Conservation (phyloP, 768 basidiomycete genomes). For the Hortiboletus campestris region DNA sequence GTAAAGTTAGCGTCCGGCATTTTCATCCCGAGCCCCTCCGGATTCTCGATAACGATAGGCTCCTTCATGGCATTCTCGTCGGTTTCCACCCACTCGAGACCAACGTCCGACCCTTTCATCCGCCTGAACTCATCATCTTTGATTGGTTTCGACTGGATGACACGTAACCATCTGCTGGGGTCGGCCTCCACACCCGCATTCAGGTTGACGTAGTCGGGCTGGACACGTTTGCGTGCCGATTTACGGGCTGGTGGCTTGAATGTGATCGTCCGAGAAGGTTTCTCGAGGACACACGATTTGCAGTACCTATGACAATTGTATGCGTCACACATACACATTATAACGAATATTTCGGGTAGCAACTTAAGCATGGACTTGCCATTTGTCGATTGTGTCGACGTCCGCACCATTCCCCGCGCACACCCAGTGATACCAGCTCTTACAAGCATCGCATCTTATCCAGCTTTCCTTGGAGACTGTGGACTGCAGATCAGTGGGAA, state of each 20-base stretch:
- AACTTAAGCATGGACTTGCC: conserved; percentile 43
- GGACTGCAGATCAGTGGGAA: conserved; percentile 27
- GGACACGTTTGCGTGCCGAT: conserved; percentile 70
- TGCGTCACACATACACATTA: conserved; percentile 19
- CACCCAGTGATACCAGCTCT: conserved; percentile 82
- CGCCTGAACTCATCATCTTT: conserved; percentile 61
- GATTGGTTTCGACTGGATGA: conserved; percentile 67
- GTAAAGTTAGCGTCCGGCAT: conserved; percentile 75
- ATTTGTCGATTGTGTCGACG: conserved; percentile 72
- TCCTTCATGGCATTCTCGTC: conserved; percentile 76
- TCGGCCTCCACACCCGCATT: conserved; percentile 65
- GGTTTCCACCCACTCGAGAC: conserved; percentile 68
- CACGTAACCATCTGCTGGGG: conserved; percentile 58
- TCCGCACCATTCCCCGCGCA: conserved; percentile 69
- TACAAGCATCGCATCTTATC: conserved; percentile 82
- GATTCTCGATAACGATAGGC: conserved; percentile 75
- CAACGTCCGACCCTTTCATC: conserved; percentile 66
- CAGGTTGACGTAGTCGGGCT: conserved; percentile 78
- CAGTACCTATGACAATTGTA: conserved; percentile 58
- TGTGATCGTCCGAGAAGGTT: conserved; percentile 64
- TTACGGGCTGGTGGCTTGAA: conserved; percentile 79
- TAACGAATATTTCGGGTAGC: conserved; percentile 8
- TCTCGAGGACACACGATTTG: conserved; percentile 54
- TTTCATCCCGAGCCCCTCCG: conserved; percentile 85
- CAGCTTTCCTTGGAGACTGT: conserved; percentile 66